phyloP scores from a whole-genome alignment of 1,284 basidiomycete species.

The Trichosporon ovoides region DNA sequence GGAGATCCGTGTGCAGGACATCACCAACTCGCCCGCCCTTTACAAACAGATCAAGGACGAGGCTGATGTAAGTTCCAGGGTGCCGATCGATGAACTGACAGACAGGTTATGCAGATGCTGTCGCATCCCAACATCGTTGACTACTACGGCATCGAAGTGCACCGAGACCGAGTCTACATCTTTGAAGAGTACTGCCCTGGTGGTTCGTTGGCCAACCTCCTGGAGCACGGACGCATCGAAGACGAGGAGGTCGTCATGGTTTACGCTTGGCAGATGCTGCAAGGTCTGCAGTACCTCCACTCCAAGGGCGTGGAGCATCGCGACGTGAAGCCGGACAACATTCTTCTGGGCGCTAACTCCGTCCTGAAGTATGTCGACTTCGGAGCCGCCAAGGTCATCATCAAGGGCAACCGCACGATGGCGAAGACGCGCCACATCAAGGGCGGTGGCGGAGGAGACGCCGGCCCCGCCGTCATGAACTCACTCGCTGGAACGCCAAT shows the following conservation, averaged over 20 bases:
- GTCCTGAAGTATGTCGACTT: slow-evolving; percentile 99
- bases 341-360: slow-evolving; percentile 78
- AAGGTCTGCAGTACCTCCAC: slow-evolving; percentile 95
- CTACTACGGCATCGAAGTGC: slow-evolving; percentile 96
- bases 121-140: slow-evolving; percentile 98
- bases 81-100: neutral
- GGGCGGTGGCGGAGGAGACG: slow-evolving; percentile 45
- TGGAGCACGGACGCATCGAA: slow-evolving; percentile 93
- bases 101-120: slow-evolving; percentile 85
- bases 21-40: slow-evolving; percentile 71
- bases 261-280: slow-evolving; percentile 95
- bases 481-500: slow-evolving; percentile 96
- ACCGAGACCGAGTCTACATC: slow-evolving; percentile 98
- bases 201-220: slow-evolving; percentile 80
- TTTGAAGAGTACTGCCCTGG: slow-evolving; percentile 99
- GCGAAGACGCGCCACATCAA: slow-evolving; percentile 56
- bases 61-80: slow-evolving; percentile 63
- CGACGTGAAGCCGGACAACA: slow-evolving; percentile 99
- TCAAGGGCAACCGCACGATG: slow-evolving; percentile 84
- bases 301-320: slow-evolving; percentile 90
- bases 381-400: slow-evolving; percentile 95
- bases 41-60: slow-evolving; percentile 96
- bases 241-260: slow-evolving; percentile 94
- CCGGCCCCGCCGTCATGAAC: slow-evolving; percentile 57
- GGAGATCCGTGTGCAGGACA: slow-evolving; percentile 96